Evolutionary conservation across 306 rosid species (phyloP), one percentile per base, ranked within the genome.

Genomic region (Cucurbita moschata): DNA sequence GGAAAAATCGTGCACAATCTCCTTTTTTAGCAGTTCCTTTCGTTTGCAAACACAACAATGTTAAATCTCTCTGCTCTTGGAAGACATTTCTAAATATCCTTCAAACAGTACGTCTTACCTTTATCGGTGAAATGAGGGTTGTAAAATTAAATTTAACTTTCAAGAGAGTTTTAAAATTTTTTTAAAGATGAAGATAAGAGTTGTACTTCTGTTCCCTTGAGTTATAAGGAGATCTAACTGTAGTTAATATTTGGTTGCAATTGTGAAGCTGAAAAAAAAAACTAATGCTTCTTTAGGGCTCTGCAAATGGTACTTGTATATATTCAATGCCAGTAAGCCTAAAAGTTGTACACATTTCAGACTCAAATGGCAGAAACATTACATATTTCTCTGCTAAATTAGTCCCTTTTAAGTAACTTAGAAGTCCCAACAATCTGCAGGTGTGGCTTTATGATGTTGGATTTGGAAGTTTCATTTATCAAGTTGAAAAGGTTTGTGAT

Each of bases 381-480:
- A 21, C 37, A n/a, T 66, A 64, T 5, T 44, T 43, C 30, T 44
- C 53, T 44, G n/a, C 72, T 21, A 18, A 66, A 21, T 37, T 58
- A 18, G 40, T 14, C 51, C 55, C n/a, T 30, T 68, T 74, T 53
- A 26, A 68, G 12, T 64, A 1, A 51, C 54, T 66, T 81, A 51
- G 82, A 61, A 82, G 44, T 77, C 73, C 13, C 66, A 69, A 74
- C 81, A 51, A 65, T 75, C 59, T 80, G 76, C 82, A 95, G 97
- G 99, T 95, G 68, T 95, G 99, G 99, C 96, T 95, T 79, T 79
- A 91, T 75, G 82, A 88, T 63, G 44, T 88, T 56, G 96, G 89
- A 77, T 67, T 95, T 21, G 92, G 83, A 81, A 87, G 90, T 88
- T 92, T 95, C 42, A 80, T 83, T 50, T 91, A 89, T 74, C 39